Evolutionary conservation across 768 basidiomycete genomes (phyloP), one percentile per base, ranked within the genome.

Genomic region (Peribolospora kevripleyi): DNA sequence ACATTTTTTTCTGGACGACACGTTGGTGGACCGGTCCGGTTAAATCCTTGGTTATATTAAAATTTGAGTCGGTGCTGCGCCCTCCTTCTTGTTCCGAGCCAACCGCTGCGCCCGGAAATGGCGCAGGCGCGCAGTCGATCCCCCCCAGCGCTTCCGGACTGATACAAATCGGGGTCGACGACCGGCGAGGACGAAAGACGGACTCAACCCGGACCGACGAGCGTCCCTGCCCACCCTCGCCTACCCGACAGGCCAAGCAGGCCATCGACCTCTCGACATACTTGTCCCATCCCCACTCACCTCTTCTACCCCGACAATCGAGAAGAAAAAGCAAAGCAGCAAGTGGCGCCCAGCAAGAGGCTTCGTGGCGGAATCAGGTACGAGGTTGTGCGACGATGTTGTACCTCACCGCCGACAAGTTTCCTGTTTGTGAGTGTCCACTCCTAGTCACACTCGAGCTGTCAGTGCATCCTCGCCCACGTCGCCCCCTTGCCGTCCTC

Each of bases 381-480:
- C n/a, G 51, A 7, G 11, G 7, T 9, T n/a, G 41, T 4, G n/a
- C 51, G 3, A 46, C 46, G 51, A 86, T 84, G 84, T 74, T 84
- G 66, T 88, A 88, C 72, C 73, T 90, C 62, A 90, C 86, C 58
- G 80, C 84, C 61, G 85, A 88, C 73, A 75, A 78, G 64, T 86
- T 90, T 70, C 82, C 85, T 62, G 73, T 93, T 64, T 88, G 85
- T 88, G 66, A 72, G 84, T 77, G 3, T 25, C 46, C 53, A 52
- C 46, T 51, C 43, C 37, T 37, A 42, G 45, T 47, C 42, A 39
- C 11, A 39, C 50, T 54, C 5, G 6, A 9, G 25, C 14, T 40
- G 38, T 38, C 25, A 14, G 50, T 43, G 25, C 9, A 43, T 25
- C 41, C 40, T 53, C 50, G 42, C 53, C 49, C 13, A 49, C 25